phyloP scores from a whole-genome alignment of 495 filamentous ascomycete genomes.

The Aspergillus kassunensis region DNA sequence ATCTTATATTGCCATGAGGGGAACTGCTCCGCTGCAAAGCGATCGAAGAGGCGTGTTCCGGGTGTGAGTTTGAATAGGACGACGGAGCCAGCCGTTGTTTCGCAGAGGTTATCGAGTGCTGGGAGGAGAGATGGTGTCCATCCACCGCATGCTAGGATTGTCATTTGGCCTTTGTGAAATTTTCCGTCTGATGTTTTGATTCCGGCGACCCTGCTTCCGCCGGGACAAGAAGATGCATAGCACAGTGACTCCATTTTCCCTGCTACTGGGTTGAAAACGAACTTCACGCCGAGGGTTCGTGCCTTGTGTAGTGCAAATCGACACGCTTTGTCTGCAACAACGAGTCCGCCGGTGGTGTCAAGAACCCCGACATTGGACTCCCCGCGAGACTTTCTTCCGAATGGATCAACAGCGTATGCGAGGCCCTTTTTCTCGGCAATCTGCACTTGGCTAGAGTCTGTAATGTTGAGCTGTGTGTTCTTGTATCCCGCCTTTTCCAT shows the following conservation, averaged over 20 bases:
- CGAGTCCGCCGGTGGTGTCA: slow-evolving; percentile 37
- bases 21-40: slow-evolving; percentile 20
- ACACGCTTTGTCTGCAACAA: slow-evolving; percentile 41
- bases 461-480: slow-evolving; percentile 26
- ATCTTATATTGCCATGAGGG: slow-evolving; percentile 32
- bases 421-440: slow-evolving; percentile 27
- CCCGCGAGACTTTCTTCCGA: slow-evolving; percentile 1
- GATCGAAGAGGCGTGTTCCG: slow-evolving; percentile 24
- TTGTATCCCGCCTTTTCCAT: slow-evolving; percentile 29
- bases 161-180: slow-evolving; percentile 52
- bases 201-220: slow-evolving; percentile 14
- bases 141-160: slow-evolving; percentile 70
- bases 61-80: slow-evolving; percentile 30
- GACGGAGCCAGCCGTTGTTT: slow-evolving; percentile 43
- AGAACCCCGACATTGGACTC: slow-evolving; percentile 25
- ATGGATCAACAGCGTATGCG: slow-evolving; percentile 30
- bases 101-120: slow-evolving; percentile 29
- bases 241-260: background rate
- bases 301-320: slow-evolving; percentile 37
- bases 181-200: slow-evolving; percentile 32
- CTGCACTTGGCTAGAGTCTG: slow-evolving; percentile 22
- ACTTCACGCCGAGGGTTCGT: slow-evolving; percentile 27
- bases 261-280: slow-evolving; percentile 21
- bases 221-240: slow-evolving; percentile 19
- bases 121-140: slow-evolving; percentile 67